These are phyloP conservation scores for Curvularia sp. DNA, from an alignment of 2,329 filamentous ascomycete species.

Conservation along the genomic window DNA sequence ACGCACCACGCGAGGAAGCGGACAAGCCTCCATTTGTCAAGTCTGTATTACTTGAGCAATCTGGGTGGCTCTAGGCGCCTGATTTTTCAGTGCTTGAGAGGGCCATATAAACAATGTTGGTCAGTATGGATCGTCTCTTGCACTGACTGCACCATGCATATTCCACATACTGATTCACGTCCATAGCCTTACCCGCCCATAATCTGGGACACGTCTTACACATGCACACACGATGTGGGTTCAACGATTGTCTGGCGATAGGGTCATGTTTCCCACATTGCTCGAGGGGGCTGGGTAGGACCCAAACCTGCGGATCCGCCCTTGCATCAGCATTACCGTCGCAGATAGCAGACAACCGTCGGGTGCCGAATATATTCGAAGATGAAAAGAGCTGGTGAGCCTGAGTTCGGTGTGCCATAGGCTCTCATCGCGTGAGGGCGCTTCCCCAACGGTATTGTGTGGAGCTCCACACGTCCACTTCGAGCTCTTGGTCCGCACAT, in stretches of 20 bases:
- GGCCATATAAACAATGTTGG: constrained; percentile 20
- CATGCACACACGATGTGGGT: constrained; percentile 14
- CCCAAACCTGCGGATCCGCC: constrained; percentile 25
- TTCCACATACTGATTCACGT: constrained; percentile 18
- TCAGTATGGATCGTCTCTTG: constrained; percentile 28
- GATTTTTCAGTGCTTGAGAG: constrained; percentile 29
- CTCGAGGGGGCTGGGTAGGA: constrained; percentile 16
- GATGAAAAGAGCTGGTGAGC: constrained; percentile 16
- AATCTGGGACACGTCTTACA: neutral
- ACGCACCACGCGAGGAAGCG: constrained; percentile 43
- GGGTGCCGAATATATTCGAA: neutral
- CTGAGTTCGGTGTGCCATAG: constrained; percentile 26
- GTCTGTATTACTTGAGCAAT: constrained; percentile 36
- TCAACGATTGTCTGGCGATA: constrained; percentile 26
- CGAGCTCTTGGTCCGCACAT: constrained; percentile 18
- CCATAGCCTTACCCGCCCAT: constrained; percentile 6
- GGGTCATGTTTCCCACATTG: constrained; percentile 25
- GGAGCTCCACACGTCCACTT: constrained; percentile 24
- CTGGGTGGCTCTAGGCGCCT: constrained; percentile 25
- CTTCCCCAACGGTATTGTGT: constrained; percentile 19
- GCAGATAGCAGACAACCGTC: constrained; percentile 19
- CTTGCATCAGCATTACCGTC: constrained; percentile 39
- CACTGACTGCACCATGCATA: constrained; percentile 24
- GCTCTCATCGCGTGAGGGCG: constrained; percentile 23
- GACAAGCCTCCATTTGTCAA: constrained; percentile 35